phyloP scores from a whole-genome alignment of 192 early-diverging fungal genomes.

The Podila verticillata region DNA sequence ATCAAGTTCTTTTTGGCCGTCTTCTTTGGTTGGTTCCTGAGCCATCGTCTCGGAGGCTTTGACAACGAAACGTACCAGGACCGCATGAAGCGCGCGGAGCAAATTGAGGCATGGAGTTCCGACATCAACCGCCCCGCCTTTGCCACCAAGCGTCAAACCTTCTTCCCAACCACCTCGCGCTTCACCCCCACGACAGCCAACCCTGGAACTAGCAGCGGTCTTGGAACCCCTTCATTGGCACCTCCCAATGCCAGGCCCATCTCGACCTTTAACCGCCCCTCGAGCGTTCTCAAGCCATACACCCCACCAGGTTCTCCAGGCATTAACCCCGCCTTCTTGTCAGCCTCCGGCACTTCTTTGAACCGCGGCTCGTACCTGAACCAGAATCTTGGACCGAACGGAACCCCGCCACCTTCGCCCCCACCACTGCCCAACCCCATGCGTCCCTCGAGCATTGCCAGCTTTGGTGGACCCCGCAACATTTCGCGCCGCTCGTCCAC shows the following conservation, averaged over 20 bases:
- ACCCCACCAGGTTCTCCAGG: constrained; percentile 40
- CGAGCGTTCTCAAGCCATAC: constrained; percentile 35
- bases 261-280: constrained; percentile 36
- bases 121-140: constrained; percentile 67
- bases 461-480: constrained; percentile 44
- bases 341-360: constrained; percentile 25
- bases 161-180: constrained; percentile 37
- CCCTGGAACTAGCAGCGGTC: constrained; percentile 7
- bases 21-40: constrained; percentile 85
- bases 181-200: constrained; percentile 24
- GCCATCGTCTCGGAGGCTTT: constrained; percentile 79
- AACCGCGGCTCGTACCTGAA: constrained; percentile 41
- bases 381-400: constrained; percentile 30
- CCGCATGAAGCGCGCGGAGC: constrained; percentile 71
- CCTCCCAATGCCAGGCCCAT: constrained; percentile 21
- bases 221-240: constrained; percentile 17
- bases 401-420: constrained; percentile 47
- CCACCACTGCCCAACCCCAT: constrained; percentile 32
- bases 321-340: constrained; percentile 41
- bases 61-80: constrained; percentile 70
- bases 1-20: constrained; percentile 82
- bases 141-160: constrained; percentile 28
- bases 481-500: constrained; percentile 43
- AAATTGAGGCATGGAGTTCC: constrained; percentile 82
- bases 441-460: constrained; percentile 32